Percentiles rank a stretch among this genome's conserved stretches.
phyloP scores from a whole-genome alignment of 495 filamentous ascomycete species.

The Pyrenopolyporus hunteri region DNA sequence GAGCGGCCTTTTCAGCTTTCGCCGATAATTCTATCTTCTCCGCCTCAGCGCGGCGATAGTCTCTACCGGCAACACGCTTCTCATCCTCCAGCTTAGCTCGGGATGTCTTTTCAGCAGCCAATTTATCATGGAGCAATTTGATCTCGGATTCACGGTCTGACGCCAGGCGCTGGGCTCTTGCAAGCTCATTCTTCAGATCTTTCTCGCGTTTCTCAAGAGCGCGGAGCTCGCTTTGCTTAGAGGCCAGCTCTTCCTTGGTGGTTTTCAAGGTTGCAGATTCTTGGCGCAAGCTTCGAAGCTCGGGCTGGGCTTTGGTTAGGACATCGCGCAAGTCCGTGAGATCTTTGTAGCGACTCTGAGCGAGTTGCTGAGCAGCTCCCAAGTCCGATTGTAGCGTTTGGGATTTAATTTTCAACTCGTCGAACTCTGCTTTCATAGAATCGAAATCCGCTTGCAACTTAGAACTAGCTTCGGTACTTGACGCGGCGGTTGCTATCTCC shows the following conservation, averaged over 20 bases:
- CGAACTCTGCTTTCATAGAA: slow-evolving; percentile 71
- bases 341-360: slow-evolving; percentile 85
- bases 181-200: slow-evolving; percentile 76
- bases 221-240: slow-evolving; percentile 71
- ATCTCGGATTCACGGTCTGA: slow-evolving; percentile 79
- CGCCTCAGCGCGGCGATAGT: slow-evolving; percentile 74
- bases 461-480: slow-evolving; percentile 43
- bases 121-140: slow-evolving; percentile 73
- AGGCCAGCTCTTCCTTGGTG: slow-evolving; percentile 72
- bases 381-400: slow-evolving; percentile 80
- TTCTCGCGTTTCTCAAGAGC: slow-evolving; percentile 79
- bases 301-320: slow-evolving; percentile 83
- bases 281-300: slow-evolving; percentile 73
- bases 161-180: slow-evolving; percentile 68
- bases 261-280: slow-evolving; percentile 76
- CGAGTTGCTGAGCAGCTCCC: slow-evolving; percentile 82
- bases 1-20: slow-evolving; percentile 66
- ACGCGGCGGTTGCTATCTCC: slow-evolving; percentile 55
- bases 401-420: slow-evolving; percentile 72
- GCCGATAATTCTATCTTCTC: slow-evolving; percentile 80
- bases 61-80: slow-evolving; percentile 69
- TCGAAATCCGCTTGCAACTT: slow-evolving; percentile 65
- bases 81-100: slow-evolving; percentile 78
- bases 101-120: slow-evolving; percentile 73
- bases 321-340: slow-evolving; percentile 77